phyloP scores from a whole-genome alignment of 1,139 yeast genomes.

The Saccharomyces hybrid region DNA sequence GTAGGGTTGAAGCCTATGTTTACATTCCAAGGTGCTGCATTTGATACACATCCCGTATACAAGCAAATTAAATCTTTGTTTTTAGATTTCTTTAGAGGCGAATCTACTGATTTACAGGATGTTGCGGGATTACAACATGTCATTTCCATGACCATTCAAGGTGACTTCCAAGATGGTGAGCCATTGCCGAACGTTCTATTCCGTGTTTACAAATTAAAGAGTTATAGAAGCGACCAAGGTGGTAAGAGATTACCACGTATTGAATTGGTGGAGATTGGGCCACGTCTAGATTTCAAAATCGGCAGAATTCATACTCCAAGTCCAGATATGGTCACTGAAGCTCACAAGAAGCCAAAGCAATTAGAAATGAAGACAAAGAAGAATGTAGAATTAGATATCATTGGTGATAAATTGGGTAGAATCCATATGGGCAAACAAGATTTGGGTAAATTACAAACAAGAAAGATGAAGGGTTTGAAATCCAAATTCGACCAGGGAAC shows the following conservation, averaged over 20 bases:
- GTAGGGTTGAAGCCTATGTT: constrained; percentile 94
- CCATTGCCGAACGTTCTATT: constrained; percentile 75
- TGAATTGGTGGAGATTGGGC: constrained; percentile 93
- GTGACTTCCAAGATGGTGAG: constrained; percentile 66
- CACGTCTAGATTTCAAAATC: constrained; percentile 84
- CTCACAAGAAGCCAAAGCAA: constrained; percentile 73
- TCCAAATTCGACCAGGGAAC: constrained; percentile 68
- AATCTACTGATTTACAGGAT: constrained; percentile 75
- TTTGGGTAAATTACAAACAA: constrained; percentile 78
- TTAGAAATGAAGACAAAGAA: constrained; percentile 76
- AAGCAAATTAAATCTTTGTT: constrained; percentile 82
- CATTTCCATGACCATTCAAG: constrained; percentile 73
- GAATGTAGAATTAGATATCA: constrained; percentile 76
- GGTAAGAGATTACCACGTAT: constrained; percentile 73
- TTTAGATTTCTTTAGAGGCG: constrained; percentile 87
- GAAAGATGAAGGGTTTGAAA: constrained; percentile 98
- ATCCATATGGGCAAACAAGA: constrained; percentile 96
- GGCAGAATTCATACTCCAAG: constrained; percentile 84
- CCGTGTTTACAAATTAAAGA: constrained; percentile 82
- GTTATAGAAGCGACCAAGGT: constrained; percentile 69
- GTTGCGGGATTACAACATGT: constrained; percentile 92
- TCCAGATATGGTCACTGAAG: constrained; percentile 88
- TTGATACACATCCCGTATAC: constrained; percentile 82
- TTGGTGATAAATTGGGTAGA: constrained; percentile 98
- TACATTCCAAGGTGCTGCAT: constrained; percentile 85